phyloP scores from a whole-genome alignment of 352 stramenopile species.

The Phytopythium delawarense region DNA sequence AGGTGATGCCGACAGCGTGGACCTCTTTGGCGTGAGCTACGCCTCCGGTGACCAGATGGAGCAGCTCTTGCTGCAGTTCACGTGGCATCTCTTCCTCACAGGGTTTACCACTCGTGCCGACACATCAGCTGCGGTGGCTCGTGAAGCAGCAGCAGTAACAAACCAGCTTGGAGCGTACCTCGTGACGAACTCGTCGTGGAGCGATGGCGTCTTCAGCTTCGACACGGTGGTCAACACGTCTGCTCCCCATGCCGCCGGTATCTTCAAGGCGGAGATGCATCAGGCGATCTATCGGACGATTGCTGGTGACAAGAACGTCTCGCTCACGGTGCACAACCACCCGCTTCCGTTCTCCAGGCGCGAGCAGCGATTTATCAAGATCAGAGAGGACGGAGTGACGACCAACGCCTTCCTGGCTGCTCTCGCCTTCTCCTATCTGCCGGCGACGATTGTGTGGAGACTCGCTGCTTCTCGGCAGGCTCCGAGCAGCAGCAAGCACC shows the following conservation, averaged over 20 bases:
- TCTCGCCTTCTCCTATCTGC: constrained; percentile 88
- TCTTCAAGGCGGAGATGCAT: constrained; percentile 37
- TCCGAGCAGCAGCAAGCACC: constrained; percentile 87
- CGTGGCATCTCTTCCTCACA: constrained; percentile 4
- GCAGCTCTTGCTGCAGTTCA: not conserved
- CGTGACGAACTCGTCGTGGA: constrained; percentile 11
- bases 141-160: not conserved
- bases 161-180: constrained; percentile 26
- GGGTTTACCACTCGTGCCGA: constrained; percentile 14
- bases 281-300: constrained; percentile 16
- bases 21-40: constrained; percentile 9
- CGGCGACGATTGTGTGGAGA: constrained; percentile 88
- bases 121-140: constrained; percentile 5
- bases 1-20: not conserved
- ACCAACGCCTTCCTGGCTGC: constrained; percentile 41
- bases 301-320: constrained; percentile 7
- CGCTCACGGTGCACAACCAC: constrained; percentile 43
- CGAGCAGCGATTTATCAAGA: constrained; percentile 42
- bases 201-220: constrained; percentile 20
- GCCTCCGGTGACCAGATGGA: not conserved
- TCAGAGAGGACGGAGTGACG: constrained; percentile 16
- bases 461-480: constrained; percentile 90
- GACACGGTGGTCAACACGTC: constrained; percentile 35
- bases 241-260: constrained; percentile 17
- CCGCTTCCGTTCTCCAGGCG: constrained; percentile 39